phyloP scores from a whole-genome alignment of 495 filamentous ascomycete species.

The Apiosordaria backusii region DNA sequence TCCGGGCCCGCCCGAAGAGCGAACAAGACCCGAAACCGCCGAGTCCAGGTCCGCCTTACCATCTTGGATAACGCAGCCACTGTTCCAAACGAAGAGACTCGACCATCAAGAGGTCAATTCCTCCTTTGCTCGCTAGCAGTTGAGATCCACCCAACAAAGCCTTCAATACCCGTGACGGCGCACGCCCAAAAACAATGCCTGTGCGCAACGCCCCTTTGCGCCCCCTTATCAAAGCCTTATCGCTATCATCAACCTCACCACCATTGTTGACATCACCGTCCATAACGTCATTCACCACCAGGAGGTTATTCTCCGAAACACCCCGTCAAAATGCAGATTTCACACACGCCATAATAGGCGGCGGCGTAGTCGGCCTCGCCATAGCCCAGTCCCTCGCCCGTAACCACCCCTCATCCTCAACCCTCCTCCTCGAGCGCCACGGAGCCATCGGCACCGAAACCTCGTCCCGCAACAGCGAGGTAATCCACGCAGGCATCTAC shows the following conservation, averaged over 20 bases:
- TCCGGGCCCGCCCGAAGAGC: neutral
- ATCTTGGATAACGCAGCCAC: neutral
- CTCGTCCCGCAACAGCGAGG: conserved; percentile 89
- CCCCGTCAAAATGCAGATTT: conserved; percentile 58
- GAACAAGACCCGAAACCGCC: neutral
- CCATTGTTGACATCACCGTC: neutral
- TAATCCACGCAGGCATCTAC: conserved; percentile 95
- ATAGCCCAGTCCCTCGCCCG: conserved; percentile 72
- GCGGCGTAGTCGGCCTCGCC: conserved; percentile 87
- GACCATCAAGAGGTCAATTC: neutral
- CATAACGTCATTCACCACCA: neutral
- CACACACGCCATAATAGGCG: conserved; percentile 86
- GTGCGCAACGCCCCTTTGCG: neutral
- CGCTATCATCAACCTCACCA: neutral
- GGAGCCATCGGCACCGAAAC: conserved; percentile 80
- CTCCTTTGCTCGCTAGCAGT: neutral
- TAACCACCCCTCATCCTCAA: conserved; percentile 49
- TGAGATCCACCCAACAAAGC: neutral
- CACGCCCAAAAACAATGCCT: neutral
- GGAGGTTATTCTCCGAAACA: conserved; percentile 29
- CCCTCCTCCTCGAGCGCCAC: conserved; percentile 82
- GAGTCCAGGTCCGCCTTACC: neutral
- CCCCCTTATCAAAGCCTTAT: conserved; percentile 2
- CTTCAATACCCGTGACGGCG: neutral
- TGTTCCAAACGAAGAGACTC: neutral